Conservation (phyloP, 306 rosid species). For the Phaseolus lunatus region DNA sequence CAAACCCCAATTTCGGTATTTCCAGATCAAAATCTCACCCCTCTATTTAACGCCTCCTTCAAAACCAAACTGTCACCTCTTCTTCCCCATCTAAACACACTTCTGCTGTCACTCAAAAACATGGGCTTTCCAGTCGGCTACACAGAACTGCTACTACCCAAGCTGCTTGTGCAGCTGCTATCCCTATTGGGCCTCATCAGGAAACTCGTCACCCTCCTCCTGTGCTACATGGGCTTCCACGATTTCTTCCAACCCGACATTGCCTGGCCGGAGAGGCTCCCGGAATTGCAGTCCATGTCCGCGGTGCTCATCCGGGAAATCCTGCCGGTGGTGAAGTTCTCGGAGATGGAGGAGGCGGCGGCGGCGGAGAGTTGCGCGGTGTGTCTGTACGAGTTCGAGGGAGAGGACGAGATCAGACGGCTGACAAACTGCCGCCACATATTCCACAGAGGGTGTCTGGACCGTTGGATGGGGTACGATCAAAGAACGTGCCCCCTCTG, state of each 20-base stretch:
- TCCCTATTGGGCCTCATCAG: constrained; percentile 63
- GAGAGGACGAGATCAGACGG: constrained; percentile 77
- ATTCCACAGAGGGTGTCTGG: constrained; percentile 78
- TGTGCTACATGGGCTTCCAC: constrained; percentile 60
- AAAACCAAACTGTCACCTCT: background rate
- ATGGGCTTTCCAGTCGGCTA: constrained; percentile 87
- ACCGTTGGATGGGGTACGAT: constrained; percentile 92
- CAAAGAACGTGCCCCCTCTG: constrained; percentile 90
- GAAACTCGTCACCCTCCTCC: constrained; percentile 53
- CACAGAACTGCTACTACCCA: constrained; percentile 71
- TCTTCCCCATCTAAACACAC: too few species aligned
- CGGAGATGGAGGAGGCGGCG: constrained; percentile 48
- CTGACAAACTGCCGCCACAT: constrained; percentile 81
- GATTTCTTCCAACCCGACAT: constrained; percentile 69
- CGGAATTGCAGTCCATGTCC: constrained; percentile 59
- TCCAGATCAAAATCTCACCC: background rate
- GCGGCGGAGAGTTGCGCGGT: constrained; percentile 80
- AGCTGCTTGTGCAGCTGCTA: constrained; percentile 62
- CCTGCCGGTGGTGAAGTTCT: constrained; percentile 71
- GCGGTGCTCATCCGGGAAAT: constrained; percentile 64
- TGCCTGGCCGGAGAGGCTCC: constrained; percentile 47
- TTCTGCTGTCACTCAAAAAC: too few species aligned
- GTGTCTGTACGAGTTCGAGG: constrained; percentile 75
- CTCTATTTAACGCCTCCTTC: constrained; percentile 35
- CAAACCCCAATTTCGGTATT: constrained; percentile 50